Evolutionary conservation across 75 land plant species (phyloP).

Genomic region (Picea glauca): DNA sequence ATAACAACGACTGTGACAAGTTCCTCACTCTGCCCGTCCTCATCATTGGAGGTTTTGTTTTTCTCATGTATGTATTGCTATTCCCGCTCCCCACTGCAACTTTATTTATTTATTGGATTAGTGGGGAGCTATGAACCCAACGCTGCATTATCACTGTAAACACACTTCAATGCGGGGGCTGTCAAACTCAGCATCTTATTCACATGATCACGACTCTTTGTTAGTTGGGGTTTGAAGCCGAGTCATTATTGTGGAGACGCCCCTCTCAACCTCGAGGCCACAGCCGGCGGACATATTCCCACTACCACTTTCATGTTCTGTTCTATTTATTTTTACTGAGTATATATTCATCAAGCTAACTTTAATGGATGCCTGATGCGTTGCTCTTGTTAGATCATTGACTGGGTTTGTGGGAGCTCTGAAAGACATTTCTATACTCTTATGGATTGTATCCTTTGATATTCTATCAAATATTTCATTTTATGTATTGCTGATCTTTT

Average conservation of each 20-base stretch:
- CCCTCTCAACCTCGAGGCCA: no score
- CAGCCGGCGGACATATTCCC: background rate
- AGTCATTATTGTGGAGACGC: no score
- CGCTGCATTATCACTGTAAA: no score
- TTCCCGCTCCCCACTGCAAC: no score
- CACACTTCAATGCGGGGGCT: no score
- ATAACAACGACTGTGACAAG: background rate
- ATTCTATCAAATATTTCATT: background rate
- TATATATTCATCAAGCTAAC: background rate
- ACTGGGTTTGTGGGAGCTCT: conserved; percentile 9
- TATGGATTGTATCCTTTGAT: conserved; percentile 12
- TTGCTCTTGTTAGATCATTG: conserved; percentile 5
- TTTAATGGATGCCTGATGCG: background rate
- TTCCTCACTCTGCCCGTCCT: background rate
- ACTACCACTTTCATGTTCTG: background rate
- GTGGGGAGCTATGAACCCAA: no score
- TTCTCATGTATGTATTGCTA: conserved; percentile 1
- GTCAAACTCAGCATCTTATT: no score
- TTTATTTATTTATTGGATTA: no score
- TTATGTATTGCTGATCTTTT: background rate
- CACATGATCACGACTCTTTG: no score
- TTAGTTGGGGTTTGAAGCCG: no score
- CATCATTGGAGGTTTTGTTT: background rate
- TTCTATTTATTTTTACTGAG: background rate
- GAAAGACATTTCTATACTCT: conserved; percentile 2